Evolutionary conservation across 2,329 filamentous ascomycete genomes (phyloP), one percentile per base, ranked within the genome.

Genomic region (Biscogniauxia mediterranea): DNA sequence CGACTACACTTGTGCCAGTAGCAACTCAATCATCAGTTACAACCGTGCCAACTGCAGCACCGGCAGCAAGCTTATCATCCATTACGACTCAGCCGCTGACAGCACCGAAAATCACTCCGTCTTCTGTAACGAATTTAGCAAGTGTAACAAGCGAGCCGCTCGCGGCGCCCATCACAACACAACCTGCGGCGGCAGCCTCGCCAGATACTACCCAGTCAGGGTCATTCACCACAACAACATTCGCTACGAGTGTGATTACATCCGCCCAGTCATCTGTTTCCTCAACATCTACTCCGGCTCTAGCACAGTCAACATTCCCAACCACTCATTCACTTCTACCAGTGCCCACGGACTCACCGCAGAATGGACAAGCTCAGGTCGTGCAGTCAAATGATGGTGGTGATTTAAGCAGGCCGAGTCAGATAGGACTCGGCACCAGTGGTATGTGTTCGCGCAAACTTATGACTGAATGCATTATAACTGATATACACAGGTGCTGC

Each of bases 401-500:
- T 5, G 38, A 46, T 46, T 17, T 46, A n/a, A 46, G 38, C 38
- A 15, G 17, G 17, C 38, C 38, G 2, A 46, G 38, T 7, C 38
- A 46, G 38, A 46, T 46, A 46, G 38, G 38, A n/a, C 38, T 46
- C 17, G 38, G 38, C 17, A 46, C 38, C 13, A 46, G 38, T 46
- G 38, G 38, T 46, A 46, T 46, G 38, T 46, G 1, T 11, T 46
- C 15, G 15, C 5, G 38, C 13, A n/a, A 46, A 46, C 15, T 46
- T 46, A 32, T 13, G 11, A 46, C 6, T n/a, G 13, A 46, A n/a
- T n/a, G 28, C 1, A 46, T 2, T 17, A 46, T 46, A 46, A n/a
- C 38, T 46, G 6, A 46, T 23, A 11, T n/a, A 8, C n/a, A 17
- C 38, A 67, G 66, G 64, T 23, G 61, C 50, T 1, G 46, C 52